A percentile compares a stretch with the other conserved stretches of the same genome.
Conservation (phyloP, 2,329 filamentous ascomycete species). For the Alternaria tenuissima region DNA sequence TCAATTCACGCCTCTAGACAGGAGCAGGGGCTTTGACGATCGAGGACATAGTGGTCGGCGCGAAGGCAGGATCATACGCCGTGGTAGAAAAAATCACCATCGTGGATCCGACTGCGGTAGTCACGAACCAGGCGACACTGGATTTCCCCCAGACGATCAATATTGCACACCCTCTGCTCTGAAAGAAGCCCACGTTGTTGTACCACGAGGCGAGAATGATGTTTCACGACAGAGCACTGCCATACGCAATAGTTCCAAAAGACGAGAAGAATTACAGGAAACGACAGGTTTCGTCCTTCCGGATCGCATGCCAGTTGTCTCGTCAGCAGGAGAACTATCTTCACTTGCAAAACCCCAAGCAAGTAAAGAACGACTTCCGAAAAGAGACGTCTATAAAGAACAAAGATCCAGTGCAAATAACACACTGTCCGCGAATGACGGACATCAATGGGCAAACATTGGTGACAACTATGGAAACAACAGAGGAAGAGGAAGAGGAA, state of each 20-base stretch:
- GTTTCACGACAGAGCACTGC: neutral
- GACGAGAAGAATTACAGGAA: neutral
- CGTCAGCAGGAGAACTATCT: neutral
- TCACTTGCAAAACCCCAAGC: neutral
- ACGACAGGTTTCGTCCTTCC: neutral
- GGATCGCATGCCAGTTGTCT: neutral
- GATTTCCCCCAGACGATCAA: neutral
- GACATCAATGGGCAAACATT: conserved; percentile 5
- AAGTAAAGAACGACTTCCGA: neutral
- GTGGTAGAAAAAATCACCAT: neutral
- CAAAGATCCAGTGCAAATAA: neutral
- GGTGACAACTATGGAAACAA: neutral
- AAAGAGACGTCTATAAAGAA: neutral
- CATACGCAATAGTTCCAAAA: neutral
- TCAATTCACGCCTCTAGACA: neutral
- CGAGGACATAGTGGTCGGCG: neutral
- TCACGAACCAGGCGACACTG: neutral
- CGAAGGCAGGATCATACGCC: neutral
- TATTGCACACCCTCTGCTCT: neutral
- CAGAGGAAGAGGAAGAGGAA: neutral
- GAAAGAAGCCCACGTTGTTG: neutral
- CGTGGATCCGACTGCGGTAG: neutral
- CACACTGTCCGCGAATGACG: neutral
- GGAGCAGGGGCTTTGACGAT: neutral
- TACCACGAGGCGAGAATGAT: neutral